A percentile compares a stretch with the other conserved stretches of the same genome.
phyloP scores from a whole-genome alignment of 129 eudicot genomes.

The Apium graveolens region DNA sequence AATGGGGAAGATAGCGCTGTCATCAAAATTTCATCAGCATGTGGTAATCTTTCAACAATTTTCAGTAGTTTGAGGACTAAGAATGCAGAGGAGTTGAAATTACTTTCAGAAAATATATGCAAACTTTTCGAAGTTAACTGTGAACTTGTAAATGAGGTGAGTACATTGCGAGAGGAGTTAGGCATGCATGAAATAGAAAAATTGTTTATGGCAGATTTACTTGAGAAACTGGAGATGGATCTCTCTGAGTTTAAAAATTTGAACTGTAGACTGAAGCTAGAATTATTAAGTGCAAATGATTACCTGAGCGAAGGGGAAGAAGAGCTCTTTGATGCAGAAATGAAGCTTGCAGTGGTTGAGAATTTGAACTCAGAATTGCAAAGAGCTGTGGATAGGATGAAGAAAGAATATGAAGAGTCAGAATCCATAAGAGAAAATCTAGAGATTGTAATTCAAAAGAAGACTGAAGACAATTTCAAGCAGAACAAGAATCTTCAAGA shows the following conservation, averaged over 20 bases:
- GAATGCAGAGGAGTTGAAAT: slow-evolving; percentile 29
- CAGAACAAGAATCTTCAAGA: slow-evolving; percentile 36
- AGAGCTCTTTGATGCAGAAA: slow-evolving; percentile 31
- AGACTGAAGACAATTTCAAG: slow-evolving; percentile 22
- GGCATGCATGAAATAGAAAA: slow-evolving; percentile 41
- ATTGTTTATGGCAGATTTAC: slow-evolving; percentile 26
- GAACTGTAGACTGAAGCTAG: slow-evolving; percentile 27
- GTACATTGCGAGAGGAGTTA: slow-evolving; percentile 25
- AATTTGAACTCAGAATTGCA: slow-evolving; percentile 34
- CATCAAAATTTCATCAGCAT: slow-evolving; percentile 27
- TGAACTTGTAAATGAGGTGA: slow-evolving; percentile 38
- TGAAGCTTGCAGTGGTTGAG: slow-evolving; percentile 32
- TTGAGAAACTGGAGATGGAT: slow-evolving; percentile 40
- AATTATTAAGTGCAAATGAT: slow-evolving; percentile 20
- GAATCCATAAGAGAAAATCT: slow-evolving; percentile 24
- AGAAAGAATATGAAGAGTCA: slow-evolving; percentile 29
- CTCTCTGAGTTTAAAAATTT: slow-evolving; percentile 26
- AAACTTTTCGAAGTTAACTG: slow-evolving; percentile 25
- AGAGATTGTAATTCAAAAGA: slow-evolving; percentile 26
- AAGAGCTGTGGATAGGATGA: slow-evolving; percentile 33
- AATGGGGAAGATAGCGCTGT: slow-evolving; percentile 27
- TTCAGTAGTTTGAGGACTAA: slow-evolving; percentile 34
- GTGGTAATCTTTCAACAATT: slow-evolving; percentile 25
- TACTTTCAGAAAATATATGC: slow-evolving; percentile 31
- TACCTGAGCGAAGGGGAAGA: slow-evolving; percentile 24